Evolutionary conservation across 2,329 filamentous ascomycete genomes (phyloP).

Genomic region (Macrophomina tecta): DNA sequence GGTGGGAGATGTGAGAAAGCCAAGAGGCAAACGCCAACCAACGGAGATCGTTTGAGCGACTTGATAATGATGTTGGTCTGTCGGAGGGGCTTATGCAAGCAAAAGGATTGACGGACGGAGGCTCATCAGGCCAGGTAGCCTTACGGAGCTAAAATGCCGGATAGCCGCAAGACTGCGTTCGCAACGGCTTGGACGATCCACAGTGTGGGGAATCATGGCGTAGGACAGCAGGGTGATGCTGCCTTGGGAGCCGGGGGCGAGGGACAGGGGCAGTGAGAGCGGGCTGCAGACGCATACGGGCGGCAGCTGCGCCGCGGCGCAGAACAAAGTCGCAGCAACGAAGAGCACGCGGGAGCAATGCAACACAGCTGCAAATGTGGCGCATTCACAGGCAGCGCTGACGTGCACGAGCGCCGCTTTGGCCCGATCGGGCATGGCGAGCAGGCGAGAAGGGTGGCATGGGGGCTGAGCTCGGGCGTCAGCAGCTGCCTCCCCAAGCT

Average conservation of each 20-base stretch:
- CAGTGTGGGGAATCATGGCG: slow-evolving; percentile 17
- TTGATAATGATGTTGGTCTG: neutral
- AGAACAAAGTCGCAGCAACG: neutral
- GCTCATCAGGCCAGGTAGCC: slow-evolving; percentile 15
- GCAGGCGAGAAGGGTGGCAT: neutral
- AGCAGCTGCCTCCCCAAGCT: slow-evolving; percentile 7
- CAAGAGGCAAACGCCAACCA: too few relatives aligned
- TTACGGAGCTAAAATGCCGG: slow-evolving; percentile 6
- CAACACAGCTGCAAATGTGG: slow-evolving; percentile 2
- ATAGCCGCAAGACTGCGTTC: slow-evolving; percentile 6
- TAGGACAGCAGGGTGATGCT: neutral
- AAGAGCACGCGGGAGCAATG: neutral
- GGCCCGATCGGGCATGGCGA: slow-evolving; percentile 6
- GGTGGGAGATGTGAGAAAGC: too few relatives aligned
- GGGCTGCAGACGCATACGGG: neutral
- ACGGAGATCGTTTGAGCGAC: too few relatives aligned
- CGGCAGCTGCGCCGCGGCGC: neutral
- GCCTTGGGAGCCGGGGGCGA: slow-evolving; percentile 9
- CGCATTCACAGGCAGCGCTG: slow-evolving; percentile 9
- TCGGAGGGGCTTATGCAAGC: neutral
- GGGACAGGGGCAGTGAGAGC: neutral
- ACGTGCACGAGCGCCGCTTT: neutral
- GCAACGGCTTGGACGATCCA: slow-evolving; percentile 8
- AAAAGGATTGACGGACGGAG: neutral
- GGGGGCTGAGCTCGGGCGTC: slow-evolving; percentile 17